Conservation (phyloP, 2,329 filamentous ascomycete genomes). For the Venturiaceae sp. region DNA sequence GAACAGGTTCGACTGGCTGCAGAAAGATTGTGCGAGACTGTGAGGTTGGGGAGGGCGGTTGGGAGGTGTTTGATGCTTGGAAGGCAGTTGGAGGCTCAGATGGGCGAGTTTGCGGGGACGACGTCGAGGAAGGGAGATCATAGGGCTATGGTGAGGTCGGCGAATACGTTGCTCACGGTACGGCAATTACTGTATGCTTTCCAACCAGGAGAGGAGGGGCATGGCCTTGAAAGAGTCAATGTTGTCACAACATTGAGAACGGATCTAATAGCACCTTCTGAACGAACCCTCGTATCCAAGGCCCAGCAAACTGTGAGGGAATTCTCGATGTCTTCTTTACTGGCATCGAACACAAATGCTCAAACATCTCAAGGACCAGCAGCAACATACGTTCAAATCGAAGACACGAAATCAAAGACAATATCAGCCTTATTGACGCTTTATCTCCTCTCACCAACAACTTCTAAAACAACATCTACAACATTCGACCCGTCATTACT, state of each 20-base stretch:
- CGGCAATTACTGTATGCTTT: conserved; percentile 61
- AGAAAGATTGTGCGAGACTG: conserved; percentile 68
- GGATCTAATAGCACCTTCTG: conserved; percentile 59
- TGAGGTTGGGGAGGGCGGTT: conserved; percentile 67
- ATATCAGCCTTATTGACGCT: conserved; percentile 66
- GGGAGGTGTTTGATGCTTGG: conserved; percentile 72
- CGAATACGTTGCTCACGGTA: conserved; percentile 67
- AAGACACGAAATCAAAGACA: conserved; percentile 66
- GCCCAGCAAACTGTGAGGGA: conserved; percentile 74
- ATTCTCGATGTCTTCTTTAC: conserved; percentile 61
- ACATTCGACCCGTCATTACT: conserved; percentile 60
- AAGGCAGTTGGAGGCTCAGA: conserved; percentile 77
- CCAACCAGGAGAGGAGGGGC: conserved; percentile 63
- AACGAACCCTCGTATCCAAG: conserved; percentile 61
- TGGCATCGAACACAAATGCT: conserved; percentile 20
- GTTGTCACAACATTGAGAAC: conserved; percentile 62
- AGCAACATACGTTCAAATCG: conserved; percentile 47
- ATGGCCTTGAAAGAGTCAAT: conserved; percentile 64
- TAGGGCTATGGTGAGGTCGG: conserved; percentile 69
- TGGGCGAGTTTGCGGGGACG: conserved; percentile 54
- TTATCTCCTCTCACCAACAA: conserved; percentile 68
- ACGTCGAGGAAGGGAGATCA: conserved; percentile 53
- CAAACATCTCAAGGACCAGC: background rate
- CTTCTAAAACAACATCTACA: conserved; percentile 35
- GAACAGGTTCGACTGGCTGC: conserved; percentile 73